Evolutionary conservation across 768 basidiomycete genomes (phyloP).

Genomic region (Agaricus sinodeliciosus): DNA sequence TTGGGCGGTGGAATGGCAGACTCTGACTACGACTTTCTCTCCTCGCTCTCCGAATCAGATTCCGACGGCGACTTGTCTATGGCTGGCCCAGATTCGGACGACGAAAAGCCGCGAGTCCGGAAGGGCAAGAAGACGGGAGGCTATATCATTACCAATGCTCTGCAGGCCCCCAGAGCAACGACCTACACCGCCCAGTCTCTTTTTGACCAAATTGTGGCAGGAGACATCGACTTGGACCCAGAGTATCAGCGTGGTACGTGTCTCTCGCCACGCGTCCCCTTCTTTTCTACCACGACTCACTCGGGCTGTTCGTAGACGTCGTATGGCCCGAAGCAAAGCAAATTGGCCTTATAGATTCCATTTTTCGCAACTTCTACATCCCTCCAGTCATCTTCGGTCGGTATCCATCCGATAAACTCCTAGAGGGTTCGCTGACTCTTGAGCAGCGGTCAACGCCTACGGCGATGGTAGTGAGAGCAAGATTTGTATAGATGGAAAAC

Average conservation of each 20-base stretch:
- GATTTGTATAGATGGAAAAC: slow-evolving; percentile 78
- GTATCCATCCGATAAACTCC: slow-evolving; percentile 12
- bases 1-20: neutral
- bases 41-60: neutral
- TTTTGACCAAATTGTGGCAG: slow-evolving; percentile 57
- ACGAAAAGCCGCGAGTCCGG: neutral
- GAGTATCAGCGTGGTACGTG: slow-evolving; percentile 69
- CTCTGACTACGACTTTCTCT: neutral
- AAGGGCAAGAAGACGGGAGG: slow-evolving; percentile 18
- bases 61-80: neutral
- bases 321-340: slow-evolving; percentile 80
- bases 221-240: slow-evolving; percentile 64
- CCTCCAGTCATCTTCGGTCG: slow-evolving; percentile 63
- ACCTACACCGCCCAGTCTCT: slow-evolving; percentile 59
- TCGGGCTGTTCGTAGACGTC: slow-evolving; percentile 39
- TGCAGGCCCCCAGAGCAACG: slow-evolving; percentile 52
- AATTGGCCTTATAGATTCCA: slow-evolving; percentile 67
- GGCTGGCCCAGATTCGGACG: neutral
- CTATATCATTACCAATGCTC: slow-evolving; percentile 35
- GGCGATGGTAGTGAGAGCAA: slow-evolving; percentile 63
- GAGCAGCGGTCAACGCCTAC: slow-evolving; percentile 34
- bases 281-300: neutral
- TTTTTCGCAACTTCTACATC: slow-evolving; percentile 68
- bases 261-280: neutral
- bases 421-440: slow-evolving; percentile 6